Conservation (phyloP, 208 protist genomes). For the Vickermania ingenoplastis region DNA sequence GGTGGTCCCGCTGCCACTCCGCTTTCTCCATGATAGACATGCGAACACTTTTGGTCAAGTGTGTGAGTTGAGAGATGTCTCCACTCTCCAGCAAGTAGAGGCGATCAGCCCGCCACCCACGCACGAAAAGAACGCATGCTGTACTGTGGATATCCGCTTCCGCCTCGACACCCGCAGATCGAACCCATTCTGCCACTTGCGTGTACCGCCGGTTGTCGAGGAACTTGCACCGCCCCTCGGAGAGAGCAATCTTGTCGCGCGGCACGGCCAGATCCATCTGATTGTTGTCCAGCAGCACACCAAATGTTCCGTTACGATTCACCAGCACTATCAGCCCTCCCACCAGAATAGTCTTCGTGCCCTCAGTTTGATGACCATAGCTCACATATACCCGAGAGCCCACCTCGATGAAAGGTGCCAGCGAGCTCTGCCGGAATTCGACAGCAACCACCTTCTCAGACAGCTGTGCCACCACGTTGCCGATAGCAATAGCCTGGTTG, state of each 20-base stretch:
- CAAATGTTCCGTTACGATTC: constrained; percentile 73
- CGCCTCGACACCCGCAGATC: constrained; percentile 47
- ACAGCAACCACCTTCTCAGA: constrained; percentile 66
- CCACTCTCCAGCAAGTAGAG: constrained; percentile 68
- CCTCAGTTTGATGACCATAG: constrained; percentile 25
- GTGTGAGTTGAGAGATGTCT: constrained; percentile 57
- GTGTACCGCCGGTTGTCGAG: constrained; percentile 33
- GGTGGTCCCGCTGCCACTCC: constrained; percentile 83
- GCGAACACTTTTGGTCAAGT: constrained; percentile 66
- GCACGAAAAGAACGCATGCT: constrained; percentile 66
- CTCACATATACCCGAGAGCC: constrained; percentile 41
- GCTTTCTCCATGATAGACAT: constrained; percentile 84
- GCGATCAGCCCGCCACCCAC: constrained; percentile 74
- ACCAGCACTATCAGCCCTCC: constrained; percentile 67
- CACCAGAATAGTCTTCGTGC: constrained; percentile 18
- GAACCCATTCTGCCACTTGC: constrained; percentile 70
- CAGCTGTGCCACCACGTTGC: constrained; percentile 68
- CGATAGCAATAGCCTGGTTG: constrained; percentile 45
- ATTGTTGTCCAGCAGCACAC: constrained; percentile 76
- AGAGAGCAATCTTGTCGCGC: constrained; percentile 55
- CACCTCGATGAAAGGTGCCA: constrained; percentile 15
- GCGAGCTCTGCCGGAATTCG: constrained; percentile 23
- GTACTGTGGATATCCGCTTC: constrained; percentile 37
- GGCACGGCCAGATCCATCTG: constrained; percentile 72
- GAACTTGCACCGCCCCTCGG: constrained; percentile 47